Evolutionary conservation across 2,329 filamentous ascomycete genomes (phyloP).

Genomic region (Clonostachys chloroleuca): DNA sequence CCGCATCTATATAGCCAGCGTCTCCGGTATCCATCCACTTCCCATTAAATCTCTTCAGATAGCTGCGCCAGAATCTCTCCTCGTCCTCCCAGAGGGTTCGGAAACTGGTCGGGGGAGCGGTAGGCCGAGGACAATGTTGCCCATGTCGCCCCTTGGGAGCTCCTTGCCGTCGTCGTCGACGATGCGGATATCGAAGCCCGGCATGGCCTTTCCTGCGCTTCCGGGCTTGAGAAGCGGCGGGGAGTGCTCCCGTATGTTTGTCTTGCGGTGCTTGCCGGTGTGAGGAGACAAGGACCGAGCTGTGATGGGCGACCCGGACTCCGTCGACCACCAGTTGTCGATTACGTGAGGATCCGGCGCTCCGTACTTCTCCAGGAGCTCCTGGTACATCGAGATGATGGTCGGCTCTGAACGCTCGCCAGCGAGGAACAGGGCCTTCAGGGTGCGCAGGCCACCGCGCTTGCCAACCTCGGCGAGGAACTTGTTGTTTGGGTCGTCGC

Average conservation of each 20-base stretch:
- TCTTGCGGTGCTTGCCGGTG: slow-evolving; percentile 48
- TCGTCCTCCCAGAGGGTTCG: slow-evolving; percentile 84
- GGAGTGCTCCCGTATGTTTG: slow-evolving; percentile 28
- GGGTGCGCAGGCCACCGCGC: slow-evolving; percentile 64
- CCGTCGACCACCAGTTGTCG: slow-evolving; percentile 60
- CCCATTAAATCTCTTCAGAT: slow-evolving; percentile 76
- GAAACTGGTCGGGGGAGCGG: slow-evolving; percentile 85
- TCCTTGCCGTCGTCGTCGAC: slow-evolving; percentile 78
- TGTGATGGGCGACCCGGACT: slow-evolving; percentile 54
- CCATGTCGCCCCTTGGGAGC: slow-evolving; percentile 70
- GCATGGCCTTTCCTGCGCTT: slow-evolving; percentile 86
- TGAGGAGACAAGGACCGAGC: slow-evolving; percentile 52
- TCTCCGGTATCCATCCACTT: slow-evolving; percentile 91
- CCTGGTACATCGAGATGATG: slow-evolving; percentile 77
- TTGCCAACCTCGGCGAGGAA: slow-evolving; percentile 59
- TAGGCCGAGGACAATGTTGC: slow-evolving; percentile 82
- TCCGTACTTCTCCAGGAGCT: slow-evolving; percentile 62
- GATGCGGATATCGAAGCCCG: slow-evolving; percentile 81
- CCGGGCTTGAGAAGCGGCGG: slow-evolving; percentile 68
- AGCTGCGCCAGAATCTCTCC: slow-evolving; percentile 79
- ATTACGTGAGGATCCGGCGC: slow-evolving; percentile 53
- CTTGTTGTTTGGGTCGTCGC: slow-evolving; percentile 74
- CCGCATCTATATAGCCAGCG: slow-evolving; percentile 76
- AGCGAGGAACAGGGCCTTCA: slow-evolving; percentile 77
- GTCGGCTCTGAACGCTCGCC: slow-evolving; percentile 87